These are phyloP conservation scores for Eucalyptus pauciflora DNA, from an alignment of 345 rosid species.

Conservation along the genomic window DNA sequence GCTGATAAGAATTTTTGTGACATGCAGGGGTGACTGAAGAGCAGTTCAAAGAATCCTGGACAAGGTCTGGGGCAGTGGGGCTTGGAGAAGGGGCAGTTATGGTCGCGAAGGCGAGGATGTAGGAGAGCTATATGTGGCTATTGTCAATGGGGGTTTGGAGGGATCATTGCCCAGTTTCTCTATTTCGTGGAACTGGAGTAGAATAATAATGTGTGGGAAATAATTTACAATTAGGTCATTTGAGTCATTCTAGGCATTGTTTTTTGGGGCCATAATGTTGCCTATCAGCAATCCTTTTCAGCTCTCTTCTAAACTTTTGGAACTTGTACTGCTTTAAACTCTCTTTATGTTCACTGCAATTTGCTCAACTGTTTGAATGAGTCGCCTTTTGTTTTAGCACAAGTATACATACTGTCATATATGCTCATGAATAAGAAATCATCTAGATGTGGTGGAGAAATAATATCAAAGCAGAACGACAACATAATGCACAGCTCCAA, in stretches of 20 bases:
- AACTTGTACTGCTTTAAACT: neutral
- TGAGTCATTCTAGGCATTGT: neutral
- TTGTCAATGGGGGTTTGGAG: neutral
- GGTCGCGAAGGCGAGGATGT: slow-evolving; percentile 85
- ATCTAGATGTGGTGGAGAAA: neutral
- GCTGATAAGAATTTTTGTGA: neutral
- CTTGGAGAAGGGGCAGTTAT: slow-evolving; percentile 42
- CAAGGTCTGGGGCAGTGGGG: slow-evolving; percentile 40
- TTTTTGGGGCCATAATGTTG: neutral
- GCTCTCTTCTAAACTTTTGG: neutral
- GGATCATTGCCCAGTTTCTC: slow-evolving; percentile 6
- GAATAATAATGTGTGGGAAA: slow-evolving; percentile 8
- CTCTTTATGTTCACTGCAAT: neutral
- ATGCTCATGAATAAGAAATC: neutral
- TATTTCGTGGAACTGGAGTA: slow-evolving; percentile 5
- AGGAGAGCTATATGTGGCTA: neutral
- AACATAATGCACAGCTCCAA: neutral
- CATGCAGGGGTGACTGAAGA: slow-evolving; percentile 85
- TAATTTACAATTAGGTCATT: slow-evolving; percentile 2
- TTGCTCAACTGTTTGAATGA: neutral
- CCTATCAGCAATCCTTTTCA: neutral
- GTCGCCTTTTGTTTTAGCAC: neutral
- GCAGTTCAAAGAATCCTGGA: slow-evolving; percentile 92
- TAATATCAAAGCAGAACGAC: neutral
- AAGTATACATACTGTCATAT: neutral